Conservation (phyloP, 768 basidiomycete genomes). For the Pleurotus tuber-regium region DNA sequence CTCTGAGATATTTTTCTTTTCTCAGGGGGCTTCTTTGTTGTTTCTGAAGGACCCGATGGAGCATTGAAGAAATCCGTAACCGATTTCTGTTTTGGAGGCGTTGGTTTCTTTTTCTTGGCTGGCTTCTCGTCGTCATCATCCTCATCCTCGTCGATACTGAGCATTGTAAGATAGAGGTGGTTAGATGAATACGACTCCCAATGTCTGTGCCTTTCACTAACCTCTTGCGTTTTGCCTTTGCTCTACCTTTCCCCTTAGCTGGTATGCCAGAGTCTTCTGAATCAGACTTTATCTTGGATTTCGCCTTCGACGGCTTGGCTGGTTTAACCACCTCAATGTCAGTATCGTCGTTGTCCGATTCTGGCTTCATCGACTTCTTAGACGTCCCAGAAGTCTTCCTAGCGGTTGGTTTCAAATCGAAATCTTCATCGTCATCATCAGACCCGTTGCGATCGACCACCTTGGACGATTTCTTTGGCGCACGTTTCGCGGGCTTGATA, state of each 20-base stretch:
- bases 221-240: conserved; percentile 68
- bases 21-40: conserved; percentile 33
- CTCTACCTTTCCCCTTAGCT: conserved; percentile 21
- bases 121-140: conserved; percentile 41
- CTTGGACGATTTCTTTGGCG: conserved; percentile 5
- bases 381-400: conserved; percentile 18
- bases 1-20: conserved; percentile 53
- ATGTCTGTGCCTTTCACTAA: conserved; percentile 27
- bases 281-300: conserved; percentile 13
- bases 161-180: background rate
- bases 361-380: conserved; percentile 14
- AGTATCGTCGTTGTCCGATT: conserved; percentile 24
- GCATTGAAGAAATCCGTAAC: conserved; percentile 66
- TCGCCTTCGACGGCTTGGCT: conserved; percentile 3
- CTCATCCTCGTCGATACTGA: conserved; percentile 34
- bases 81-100: conserved; percentile 31
- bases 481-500: conserved; percentile 11
- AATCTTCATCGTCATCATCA: conserved; percentile 18
- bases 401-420: conserved; percentile 10
- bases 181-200: background rate
- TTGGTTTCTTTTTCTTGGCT: conserved; percentile 51
- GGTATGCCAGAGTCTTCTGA: conserved; percentile 12
- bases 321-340: conserved; percentile 24
- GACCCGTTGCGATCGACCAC: conserved; percentile 2
- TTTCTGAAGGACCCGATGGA: conserved; percentile 25